phyloP scores from a whole-genome alignment of 768 basidiomycete species.

The Termitomyces sp. region DNA sequence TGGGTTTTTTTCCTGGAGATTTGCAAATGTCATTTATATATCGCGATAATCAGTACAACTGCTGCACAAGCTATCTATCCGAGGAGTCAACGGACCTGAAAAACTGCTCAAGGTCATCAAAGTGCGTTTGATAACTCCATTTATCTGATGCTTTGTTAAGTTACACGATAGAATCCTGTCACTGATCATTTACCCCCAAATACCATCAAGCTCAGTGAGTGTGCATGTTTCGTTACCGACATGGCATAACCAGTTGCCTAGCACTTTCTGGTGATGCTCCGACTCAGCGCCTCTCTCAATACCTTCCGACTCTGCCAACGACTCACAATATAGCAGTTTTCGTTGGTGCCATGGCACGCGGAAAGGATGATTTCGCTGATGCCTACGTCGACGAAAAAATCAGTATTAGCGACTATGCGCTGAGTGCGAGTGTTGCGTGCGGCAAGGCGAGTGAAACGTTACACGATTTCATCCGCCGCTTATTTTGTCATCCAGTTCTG shows the following conservation, averaged over 20 bases:
- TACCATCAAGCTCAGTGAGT: constrained; percentile 92
- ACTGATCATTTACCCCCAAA: constrained; percentile 92
- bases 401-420: constrained; percentile 87
- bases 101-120: constrained; percentile 97
- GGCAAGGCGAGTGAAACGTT: constrained; percentile 64
- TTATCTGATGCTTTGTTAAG: neutral
- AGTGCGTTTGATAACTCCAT: constrained; percentile 33
- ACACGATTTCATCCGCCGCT: neutral
- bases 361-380: constrained; percentile 96
- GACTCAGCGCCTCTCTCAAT: constrained; percentile 73
- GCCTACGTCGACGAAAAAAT: constrained; percentile 94
- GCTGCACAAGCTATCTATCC: constrained; percentile 90
- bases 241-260: constrained; percentile 23
- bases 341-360: constrained; percentile 97
- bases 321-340: constrained; percentile 92
- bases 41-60: constrained; percentile 72
- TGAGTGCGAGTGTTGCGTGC: constrained; percentile 93
- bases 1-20: constrained; percentile 27
- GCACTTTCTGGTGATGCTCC: constrained; percentile 91
- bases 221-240: neutral
- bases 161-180: constrained; percentile 71
- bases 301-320: constrained; percentile 79
- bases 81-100: constrained; percentile 95
- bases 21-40: constrained; percentile 2
- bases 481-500: constrained; percentile 54